Percentiles rank a stretch among this genome's conserved stretches.
Evolutionary conservation across 805 yeast genomes (phyloP).

Genomic region (Ogataea kodamae): DNA sequence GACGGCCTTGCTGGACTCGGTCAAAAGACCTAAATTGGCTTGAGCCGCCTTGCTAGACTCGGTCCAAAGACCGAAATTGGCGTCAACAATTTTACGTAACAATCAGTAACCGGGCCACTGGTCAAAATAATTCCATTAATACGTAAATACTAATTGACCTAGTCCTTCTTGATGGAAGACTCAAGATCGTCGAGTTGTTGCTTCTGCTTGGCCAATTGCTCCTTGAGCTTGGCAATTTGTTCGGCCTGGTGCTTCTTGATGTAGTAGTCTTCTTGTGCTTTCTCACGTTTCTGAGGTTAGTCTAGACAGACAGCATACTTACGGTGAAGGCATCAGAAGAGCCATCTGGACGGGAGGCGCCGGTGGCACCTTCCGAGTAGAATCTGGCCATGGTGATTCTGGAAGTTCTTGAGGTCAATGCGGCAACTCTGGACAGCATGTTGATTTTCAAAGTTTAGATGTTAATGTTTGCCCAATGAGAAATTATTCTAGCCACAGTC

Average conservation of each 20-base stretch:
- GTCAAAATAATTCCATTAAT: conserved; percentile 7
- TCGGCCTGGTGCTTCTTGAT: conserved; percentile 88
- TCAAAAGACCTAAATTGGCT: conserved; percentile 34
- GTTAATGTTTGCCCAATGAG: conserved; percentile 9
- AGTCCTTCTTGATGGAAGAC: conserved; percentile 40
- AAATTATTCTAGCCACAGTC: conserved; percentile 5
- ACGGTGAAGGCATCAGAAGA: conserved; percentile 59
- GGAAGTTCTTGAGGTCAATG: conserved; percentile 31
- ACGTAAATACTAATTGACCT: neutral
- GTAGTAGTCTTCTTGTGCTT: conserved; percentile 83
- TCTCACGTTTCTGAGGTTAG: conserved; percentile 70
- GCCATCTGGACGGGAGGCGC: conserved; percentile 53
- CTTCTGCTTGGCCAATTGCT: conserved; percentile 73
- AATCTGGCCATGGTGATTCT: conserved; percentile 32
- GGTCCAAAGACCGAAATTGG: conserved; percentile 34
- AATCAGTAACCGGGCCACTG: too few species aligned
- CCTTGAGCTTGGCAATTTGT: conserved; percentile 72
- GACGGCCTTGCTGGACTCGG: conserved; percentile 27
- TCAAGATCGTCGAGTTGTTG: conserved; percentile 49
- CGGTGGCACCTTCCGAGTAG: conserved; percentile 56
- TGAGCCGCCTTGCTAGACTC: conserved; percentile 28
- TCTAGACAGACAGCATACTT: conserved; percentile 22
- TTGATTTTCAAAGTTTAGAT: conserved; percentile 1
- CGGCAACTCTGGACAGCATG: conserved; percentile 38
- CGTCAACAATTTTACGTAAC: conserved; percentile 14